Evolutionary conservation across 805 yeast species (phyloP), one percentile per base, ranked within the genome.

Genomic region (Blastobotrys parvus): DNA sequence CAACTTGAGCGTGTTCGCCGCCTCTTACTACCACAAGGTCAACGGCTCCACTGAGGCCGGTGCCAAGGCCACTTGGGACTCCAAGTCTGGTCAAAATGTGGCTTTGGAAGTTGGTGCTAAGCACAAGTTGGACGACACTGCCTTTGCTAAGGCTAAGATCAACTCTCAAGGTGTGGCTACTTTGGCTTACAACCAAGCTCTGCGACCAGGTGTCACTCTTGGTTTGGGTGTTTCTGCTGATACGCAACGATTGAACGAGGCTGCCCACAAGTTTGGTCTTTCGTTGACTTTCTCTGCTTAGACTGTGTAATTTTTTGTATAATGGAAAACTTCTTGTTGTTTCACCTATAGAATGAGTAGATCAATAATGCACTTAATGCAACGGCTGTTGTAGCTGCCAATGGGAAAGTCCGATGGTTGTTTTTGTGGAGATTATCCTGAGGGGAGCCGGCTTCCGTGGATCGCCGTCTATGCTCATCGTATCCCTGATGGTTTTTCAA

Each of bases 191-290:
- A 83, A 90, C 64, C 97, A 90, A 75, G 81, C 77, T 59, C 77
- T 92, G 68, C 85, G 90, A 75, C 94, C 94, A 50, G 97, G 97
- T 69, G 95, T 92, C 59, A 86, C 85, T 63, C 74, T 92, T 60
- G 98, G 98, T 68, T 77, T 92, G 54, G 98, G 98, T 77, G 84
- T 94, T 59, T 87, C 95, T 52, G 81, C 92, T 70, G 95, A 92
- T 70, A 94, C 97, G 60, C 78, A 89, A 70, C 84, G 90, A 70
- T 77, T 90, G 64, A 80, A 85, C 64, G 97, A 89, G 76, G 86
- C 96, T 53, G 95, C 92, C 62, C 98, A 92, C 81, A 89, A 92
- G 80, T 76, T 92, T 62, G 98, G 98, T 70, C 77, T 87, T 73
- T 86, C 95, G 45, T 77, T 92, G 68, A 77, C 95, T 53, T 90